Evolutionary conservation across 306 rosid genomes (phyloP).

Genomic region (Oemleria cerasiformis): DNA sequence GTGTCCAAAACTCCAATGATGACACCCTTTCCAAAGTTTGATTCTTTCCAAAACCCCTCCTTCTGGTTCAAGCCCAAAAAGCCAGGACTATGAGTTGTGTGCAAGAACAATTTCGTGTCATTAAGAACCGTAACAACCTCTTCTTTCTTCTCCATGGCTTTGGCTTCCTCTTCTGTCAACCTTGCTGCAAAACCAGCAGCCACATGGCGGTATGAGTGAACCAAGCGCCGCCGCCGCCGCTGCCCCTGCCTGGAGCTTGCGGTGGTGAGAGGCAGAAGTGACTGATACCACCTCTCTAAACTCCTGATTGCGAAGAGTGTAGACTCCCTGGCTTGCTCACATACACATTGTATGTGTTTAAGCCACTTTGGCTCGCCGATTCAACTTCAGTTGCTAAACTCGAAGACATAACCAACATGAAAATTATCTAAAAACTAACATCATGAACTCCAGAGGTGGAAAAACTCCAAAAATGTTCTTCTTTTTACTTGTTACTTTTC

Average conservation of each 20-base stretch:
- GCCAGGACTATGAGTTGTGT: constrained; percentile 55
- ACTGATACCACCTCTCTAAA: constrained; percentile 47
- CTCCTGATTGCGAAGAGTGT: constrained; percentile 23
- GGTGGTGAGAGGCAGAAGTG: constrained; percentile 49
- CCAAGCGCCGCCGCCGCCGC: constrained; percentile 10
- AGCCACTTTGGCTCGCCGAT: background rate
- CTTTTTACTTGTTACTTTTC: background rate
- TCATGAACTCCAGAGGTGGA: background rate
- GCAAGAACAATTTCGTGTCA: constrained; percentile 38
- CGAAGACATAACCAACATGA: constrained; percentile 20
- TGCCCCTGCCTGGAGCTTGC: constrained; percentile 17
- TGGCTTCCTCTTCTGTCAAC: constrained; percentile 46
- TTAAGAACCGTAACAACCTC: constrained; percentile 47
- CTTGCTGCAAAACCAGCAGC: constrained; percentile 63
- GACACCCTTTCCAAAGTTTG: constrained; percentile 66
- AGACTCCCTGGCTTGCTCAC: constrained; percentile 40
- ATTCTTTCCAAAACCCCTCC: constrained; percentile 51
- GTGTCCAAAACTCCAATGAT: constrained; percentile 60
- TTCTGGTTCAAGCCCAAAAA: constrained; percentile 50
- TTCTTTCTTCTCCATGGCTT: constrained; percentile 35
- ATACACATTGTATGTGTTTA: constrained; percentile 49
- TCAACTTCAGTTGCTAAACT: background rate
- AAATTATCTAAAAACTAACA: constrained; percentile 23
- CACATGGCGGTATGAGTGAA: constrained; percentile 47
- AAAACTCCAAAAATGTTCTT: constrained; percentile 1